Evolutionary conservation across 805 yeast genomes (phyloP), one percentile per base, ranked within the genome.

Genomic region (Clavispora santaluciae): DNA sequence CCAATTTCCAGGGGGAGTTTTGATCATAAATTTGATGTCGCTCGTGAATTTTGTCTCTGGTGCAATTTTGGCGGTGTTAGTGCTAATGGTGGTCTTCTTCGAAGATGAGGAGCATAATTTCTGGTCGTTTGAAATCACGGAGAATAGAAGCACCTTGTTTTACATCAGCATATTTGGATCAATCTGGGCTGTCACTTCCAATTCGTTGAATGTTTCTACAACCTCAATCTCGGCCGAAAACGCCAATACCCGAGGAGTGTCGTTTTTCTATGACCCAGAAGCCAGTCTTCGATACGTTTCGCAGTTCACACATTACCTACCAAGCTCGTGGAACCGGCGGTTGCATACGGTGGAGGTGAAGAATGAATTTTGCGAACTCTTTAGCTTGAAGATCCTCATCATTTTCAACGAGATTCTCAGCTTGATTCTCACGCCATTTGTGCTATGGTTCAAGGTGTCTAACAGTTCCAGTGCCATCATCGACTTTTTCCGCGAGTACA

Each of bases 131-230:
- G 99, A 93, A 60, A 72, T 93, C 15, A 78, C 95, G 1, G 78
- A 76, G 35, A 95, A 88, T 31, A 76, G 80, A 48, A 83, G 95
- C 0, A 89, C 86, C 0, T 66, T 91, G 35, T 91, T 93, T 57
- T 93, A 90, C 55, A 85, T 93, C 42, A 87, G 95, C 45, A 61
- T 91, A 0, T 77, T 91, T 48, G 97, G 98, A 52, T 81, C 96
- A 0, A 60, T 89, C 1, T 86, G 95, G 75, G 95, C 98, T 0
- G 68, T 90, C 0, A 78, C 93, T 10, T 76, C 90, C 39, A 78
- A 81, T 36, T 73, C 89, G 38, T 72, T 84, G 18, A 53, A 53
- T 30, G 46, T 54, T 3, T 46, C 53, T 10, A 42, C 48, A 1
- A 43, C 22, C 8, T 43, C 61, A 2, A 52, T 51, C 31, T 39